Evolutionary conservation across 805 yeast species (phyloP).

Genomic region (Suhomyces sp.): DNA sequence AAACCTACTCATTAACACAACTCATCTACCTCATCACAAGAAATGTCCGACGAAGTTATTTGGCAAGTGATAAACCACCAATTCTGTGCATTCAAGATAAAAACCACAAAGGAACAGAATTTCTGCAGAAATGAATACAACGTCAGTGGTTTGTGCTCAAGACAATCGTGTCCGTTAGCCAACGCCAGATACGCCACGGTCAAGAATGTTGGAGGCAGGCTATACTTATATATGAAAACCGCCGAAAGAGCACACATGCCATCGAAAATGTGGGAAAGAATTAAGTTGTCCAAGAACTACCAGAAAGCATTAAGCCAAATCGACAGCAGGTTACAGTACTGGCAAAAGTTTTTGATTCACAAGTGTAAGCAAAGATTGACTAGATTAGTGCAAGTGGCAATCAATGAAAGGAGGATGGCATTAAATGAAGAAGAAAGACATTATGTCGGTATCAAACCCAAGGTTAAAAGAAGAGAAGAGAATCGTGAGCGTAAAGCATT

Average conservation of each 20-base stretch:
- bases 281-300: constrained; percentile 85
- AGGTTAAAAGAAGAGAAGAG: constrained; percentile 91
- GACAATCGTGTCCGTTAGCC: constrained; percentile 96
- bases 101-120: constrained; percentile 82
- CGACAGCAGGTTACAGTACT: constrained; percentile 81
- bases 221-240: constrained; percentile 90
- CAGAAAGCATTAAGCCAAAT: constrained; percentile 83
- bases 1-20: background rate
- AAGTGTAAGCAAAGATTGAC: constrained; percentile 96
- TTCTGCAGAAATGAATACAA: constrained; percentile 96
- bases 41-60: constrained; percentile 74
- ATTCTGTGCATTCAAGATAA: constrained; percentile 91
- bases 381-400: constrained; percentile 90
- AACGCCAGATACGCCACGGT: constrained; percentile 89
- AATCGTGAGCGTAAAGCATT: constrained; percentile 95
- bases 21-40: background rate
- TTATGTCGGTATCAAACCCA: constrained; percentile 87
- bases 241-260: constrained; percentile 98
- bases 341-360: constrained; percentile 89
- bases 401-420: constrained; percentile 91
- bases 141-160: constrained; percentile 88
- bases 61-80: constrained; percentile 97
- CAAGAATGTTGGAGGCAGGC: constrained; percentile 71
- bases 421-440: constrained; percentile 89
- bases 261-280: constrained; percentile 90